Base-by-base conservation (phyloP, 495 filamentous ascomycete genomes). In the Trichoderma virens region DNA sequence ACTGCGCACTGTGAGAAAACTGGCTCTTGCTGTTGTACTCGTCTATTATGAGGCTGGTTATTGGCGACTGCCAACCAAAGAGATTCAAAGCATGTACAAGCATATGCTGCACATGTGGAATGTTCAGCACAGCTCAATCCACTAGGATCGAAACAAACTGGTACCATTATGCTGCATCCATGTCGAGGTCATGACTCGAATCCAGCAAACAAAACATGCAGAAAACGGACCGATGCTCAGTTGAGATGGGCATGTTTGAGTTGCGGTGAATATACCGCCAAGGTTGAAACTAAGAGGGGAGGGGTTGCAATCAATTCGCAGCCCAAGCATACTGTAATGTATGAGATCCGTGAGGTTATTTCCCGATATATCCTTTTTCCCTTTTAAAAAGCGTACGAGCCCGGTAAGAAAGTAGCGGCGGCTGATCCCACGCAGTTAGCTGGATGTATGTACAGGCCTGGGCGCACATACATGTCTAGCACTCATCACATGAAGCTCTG, bases 191-290 rank as follows among this genome's bases (percentile, higher is more conserved):
- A 56, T 56, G 51, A 56, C 25, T 56, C 51, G 20, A 25, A 28
- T 28, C 9, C 23, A 9, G 16, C 11, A 5, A 56, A 56, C 14
- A 28, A 3, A 30, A 16, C 25, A 27, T 30, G 25, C 51, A 30
- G 23, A 56, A 56, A n/a, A 56, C 25, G 51, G 51, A 56, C 51
- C 51, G 25, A 30, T 56, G 16, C 11, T 16, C 2, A 27, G 11
- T 31, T 56, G 51, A 56, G 51, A 28, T 28, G 51, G 51, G 18
- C 23, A 31, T 30, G 18, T 27, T 28, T 56, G 51, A 28, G 51
- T 56, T 56, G 51, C 51, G 51, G 51, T 56, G 51, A 56, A 56
- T 56, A 23, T 47, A 23, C 20, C 43, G 43, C 43, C 43, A 47
- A 28, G 23, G 25, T 30, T 13, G 25, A 28, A 28, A 25, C 23